Evolutionary conservation across 108 stramenopile species (phyloP), one percentile per base, ranked within the genome.

Genomic region (Cylindrotheca fusiformis): DNA sequence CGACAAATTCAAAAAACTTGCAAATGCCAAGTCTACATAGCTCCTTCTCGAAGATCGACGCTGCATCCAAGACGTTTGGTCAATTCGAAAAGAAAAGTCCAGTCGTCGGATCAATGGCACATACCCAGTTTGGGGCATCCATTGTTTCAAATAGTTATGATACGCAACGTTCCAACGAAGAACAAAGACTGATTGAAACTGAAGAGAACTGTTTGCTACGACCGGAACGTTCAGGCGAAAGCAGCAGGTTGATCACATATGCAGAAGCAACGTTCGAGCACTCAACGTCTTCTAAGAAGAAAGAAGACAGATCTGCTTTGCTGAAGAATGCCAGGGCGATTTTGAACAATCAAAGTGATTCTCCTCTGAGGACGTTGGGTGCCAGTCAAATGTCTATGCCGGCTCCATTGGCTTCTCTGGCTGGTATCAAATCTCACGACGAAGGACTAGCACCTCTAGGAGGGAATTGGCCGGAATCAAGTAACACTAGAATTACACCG

Each of bases 381-480:
- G 14, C 36, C 36, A 41, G 14, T 41, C 10, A 6, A 6, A 41
- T 10, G 14, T 6, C 36, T 10, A 41, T 14, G 10, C 36, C 36
- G 14, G 10, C 10, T 10, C 10, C 6, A 14, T 14, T 41, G 6
- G n/a, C n/a, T n/a, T n/a, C n/a, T n/a, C n/a, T n/a, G n/a, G n/a
- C n/a, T n/a, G n/a, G n/a, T n/a, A n/a, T n/a, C n/a, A n/a, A n/a
- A n/a, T n/a, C n/a, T n/a, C n/a, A n/a, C n/a, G n/a, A n/a, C n/a
- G 86, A 91, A 72, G 87, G 87, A 41, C 60, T 91, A 19, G 78
- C 81, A 14, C 75, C 78, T 0, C 60, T 82, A 0, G 67, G 66
- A 17, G 72, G 76, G 8, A 33, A 67, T 46, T 69, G 80, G 75
- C 63, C 63, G 36, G 64, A 48, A 28, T 8, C 59, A 1, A 52